Conservation (phyloP, 768 basidiomycete species). For the Amanita inopinata region DNA sequence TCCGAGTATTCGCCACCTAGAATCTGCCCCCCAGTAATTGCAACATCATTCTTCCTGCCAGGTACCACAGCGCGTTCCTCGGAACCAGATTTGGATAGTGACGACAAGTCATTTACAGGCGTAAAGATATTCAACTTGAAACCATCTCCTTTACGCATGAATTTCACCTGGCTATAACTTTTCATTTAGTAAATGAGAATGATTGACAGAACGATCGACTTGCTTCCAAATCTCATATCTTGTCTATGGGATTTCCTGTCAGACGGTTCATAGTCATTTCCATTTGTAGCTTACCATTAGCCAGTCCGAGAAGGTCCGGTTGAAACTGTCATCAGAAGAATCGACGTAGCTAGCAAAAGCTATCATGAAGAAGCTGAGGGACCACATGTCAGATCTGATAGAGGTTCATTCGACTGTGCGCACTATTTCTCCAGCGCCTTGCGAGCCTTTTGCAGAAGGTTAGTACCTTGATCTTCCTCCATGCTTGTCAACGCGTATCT, state of each 20-base stretch:
- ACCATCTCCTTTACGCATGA: slow-evolving; percentile 72
- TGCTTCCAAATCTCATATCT: slow-evolving; percentile 93
- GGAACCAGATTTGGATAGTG: slow-evolving; percentile 62
- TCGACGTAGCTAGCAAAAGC: slow-evolving; percentile 87
- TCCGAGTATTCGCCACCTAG: slow-evolving; percentile 94
- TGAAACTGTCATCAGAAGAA: slow-evolving; percentile 41
- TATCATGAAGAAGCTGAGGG: slow-evolving; percentile 82
- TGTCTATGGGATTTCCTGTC: slow-evolving; percentile 26
- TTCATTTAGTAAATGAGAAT: not conserved
- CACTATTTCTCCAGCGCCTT: slow-evolving; percentile 86
- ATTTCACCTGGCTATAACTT: slow-evolving; percentile 70
- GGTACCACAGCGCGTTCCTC: slow-evolving; percentile 46
- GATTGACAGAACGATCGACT: slow-evolving; percentile 18
- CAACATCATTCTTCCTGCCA: slow-evolving; percentile 67
- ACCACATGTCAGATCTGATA: not conserved
- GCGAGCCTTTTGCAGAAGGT: slow-evolving; percentile 52
- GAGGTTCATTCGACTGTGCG: slow-evolving; percentile 17
- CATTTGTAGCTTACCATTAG: slow-evolving; percentile 43
- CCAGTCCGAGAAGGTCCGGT: slow-evolving; percentile 78
- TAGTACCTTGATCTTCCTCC: slow-evolving; percentile 51
- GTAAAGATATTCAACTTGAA: slow-evolving; percentile 84
- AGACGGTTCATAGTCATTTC: not conserved
- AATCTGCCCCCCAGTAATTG: slow-evolving; percentile 72
- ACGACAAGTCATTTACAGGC: slow-evolving; percentile 81
- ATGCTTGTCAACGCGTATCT: slow-evolving; percentile 78